Percentiles rank a stretch among this genome's conserved stretches.
Evolutionary conservation across 106 monocot species (phyloP).

Genomic region (Ottelia alismoides): DNA sequence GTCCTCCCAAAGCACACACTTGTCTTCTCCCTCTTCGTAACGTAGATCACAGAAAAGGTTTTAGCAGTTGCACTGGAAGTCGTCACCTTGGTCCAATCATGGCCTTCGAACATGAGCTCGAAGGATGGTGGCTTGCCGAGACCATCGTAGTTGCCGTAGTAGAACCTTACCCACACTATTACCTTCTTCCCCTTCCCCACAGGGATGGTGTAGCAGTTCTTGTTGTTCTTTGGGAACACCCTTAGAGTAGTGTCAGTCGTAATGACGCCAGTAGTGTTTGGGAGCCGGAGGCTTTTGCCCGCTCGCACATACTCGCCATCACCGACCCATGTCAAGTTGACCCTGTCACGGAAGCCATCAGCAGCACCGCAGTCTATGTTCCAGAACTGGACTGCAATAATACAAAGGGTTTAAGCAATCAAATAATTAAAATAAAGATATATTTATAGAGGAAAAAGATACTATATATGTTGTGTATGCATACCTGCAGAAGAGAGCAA

Average conservation of each 20-base stretch:
- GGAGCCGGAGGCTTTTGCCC: not conserved
- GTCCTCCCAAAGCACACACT: too few species aligned
- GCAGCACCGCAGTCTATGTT: not conserved
- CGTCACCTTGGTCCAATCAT: too few species aligned
- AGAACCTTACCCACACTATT: not conserved
- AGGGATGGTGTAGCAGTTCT: not conserved
- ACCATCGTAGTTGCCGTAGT: not conserved
- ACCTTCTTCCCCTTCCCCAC: not conserved
- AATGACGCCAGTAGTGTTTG: not conserved
- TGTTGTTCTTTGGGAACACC: not conserved
- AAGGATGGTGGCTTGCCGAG: not conserved
- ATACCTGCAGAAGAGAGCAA: too few species aligned
- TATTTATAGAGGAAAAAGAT: too few species aligned
- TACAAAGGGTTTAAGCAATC: too few species aligned
- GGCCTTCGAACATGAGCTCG: too few species aligned
- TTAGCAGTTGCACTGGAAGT: too few species aligned
- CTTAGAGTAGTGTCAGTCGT: not conserved
- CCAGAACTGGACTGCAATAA: too few species aligned
- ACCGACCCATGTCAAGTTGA: not conserved
- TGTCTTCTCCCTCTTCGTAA: too few species aligned
- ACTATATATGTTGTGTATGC: too few species aligned
- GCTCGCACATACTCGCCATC: not conserved
- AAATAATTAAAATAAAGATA: too few species aligned
- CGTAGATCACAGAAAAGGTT: too few species aligned
- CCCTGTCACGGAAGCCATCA: not conserved